phyloP scores from a whole-genome alignment of 1,284 basidiomycete species.

The Boletus smithii region DNA sequence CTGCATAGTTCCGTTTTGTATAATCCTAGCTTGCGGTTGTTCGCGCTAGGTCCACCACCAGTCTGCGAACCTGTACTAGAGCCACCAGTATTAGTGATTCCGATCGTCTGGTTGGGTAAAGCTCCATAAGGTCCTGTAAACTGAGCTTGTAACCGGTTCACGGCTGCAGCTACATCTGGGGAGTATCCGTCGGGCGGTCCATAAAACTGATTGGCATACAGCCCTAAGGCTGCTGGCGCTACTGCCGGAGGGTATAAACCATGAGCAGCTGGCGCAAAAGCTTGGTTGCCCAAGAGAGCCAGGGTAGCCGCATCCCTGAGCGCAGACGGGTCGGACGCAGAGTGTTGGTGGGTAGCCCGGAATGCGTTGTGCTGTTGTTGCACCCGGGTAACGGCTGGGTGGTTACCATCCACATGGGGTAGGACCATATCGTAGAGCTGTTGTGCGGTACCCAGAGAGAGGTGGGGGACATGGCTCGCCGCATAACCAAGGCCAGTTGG shows the following conservation, averaged over 20 bases:
- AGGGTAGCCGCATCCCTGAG: slow-evolving; percentile 64
- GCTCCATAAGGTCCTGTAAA: slow-evolving; percentile 58
- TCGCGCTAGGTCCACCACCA: slow-evolving; percentile 70
- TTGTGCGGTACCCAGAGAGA: slow-evolving; percentile 66
- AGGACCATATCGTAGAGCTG: slow-evolving; percentile 78
- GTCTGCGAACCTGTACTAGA: slow-evolving; percentile 33
- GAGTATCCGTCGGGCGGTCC: slow-evolving; percentile 55
- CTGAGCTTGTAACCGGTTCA: slow-evolving; percentile 52
- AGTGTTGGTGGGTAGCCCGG: slow-evolving; percentile 71
- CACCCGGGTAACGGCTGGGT: slow-evolving; percentile 64
- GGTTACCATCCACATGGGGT: slow-evolving; percentile 54
- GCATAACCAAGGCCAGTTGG: slow-evolving; percentile 55
- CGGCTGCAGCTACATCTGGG: slow-evolving; percentile 57
- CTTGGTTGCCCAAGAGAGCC: slow-evolving; percentile 56
- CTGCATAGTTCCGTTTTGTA: slow-evolving; percentile 92
- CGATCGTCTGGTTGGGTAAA: slow-evolving; percentile 37
- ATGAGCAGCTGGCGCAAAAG: slow-evolving; percentile 44
- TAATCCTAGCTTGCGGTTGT: slow-evolving; percentile 81
- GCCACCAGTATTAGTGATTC: slow-evolving; percentile 38
- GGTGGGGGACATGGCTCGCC: slow-evolving; percentile 51
- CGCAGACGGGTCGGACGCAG: slow-evolving; percentile 72
- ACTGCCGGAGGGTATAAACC: slow-evolving; percentile 51
- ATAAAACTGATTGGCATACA: slow-evolving; percentile 71
- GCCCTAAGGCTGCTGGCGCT: slow-evolving; percentile 46
- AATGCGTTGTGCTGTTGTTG: slow-evolving; percentile 73